A percentile compares a stretch with the other conserved stretches of the same genome.
Conservation (phyloP, 495 filamentous ascomycete species). For the Penicillium flavigenum region DNA sequence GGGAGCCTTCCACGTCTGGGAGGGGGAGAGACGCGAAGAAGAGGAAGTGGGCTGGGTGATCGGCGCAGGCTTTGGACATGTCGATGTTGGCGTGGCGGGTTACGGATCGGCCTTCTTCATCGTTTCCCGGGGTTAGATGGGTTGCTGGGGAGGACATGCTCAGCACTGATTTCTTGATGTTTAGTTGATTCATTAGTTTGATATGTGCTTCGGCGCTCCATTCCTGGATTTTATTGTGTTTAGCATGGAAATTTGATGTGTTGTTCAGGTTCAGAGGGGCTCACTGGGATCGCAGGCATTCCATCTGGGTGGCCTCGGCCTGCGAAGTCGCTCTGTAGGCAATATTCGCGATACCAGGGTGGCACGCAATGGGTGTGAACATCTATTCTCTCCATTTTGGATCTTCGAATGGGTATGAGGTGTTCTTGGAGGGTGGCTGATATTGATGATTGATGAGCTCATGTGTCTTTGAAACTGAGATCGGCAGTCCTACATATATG, state of each 20-base stretch:
- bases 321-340: constrained; percentile 29
- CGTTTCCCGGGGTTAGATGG: constrained; percentile 38
- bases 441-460: background rate
- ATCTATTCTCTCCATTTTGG: constrained; percentile 33
- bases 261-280: background rate
- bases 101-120: constrained; percentile 29
- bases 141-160: constrained; percentile 53
- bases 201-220: constrained; percentile 49
- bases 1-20: constrained; percentile 40
- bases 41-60: constrained; percentile 40
- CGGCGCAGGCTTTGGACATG: constrained; percentile 36
- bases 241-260: background rate
- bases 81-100: constrained; percentile 40
- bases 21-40: constrained; percentile 55
- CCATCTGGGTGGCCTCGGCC: constrained; percentile 44
- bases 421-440: background rate
- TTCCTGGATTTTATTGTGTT: constrained; percentile 18
- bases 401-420: background rate
- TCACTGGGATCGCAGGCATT: constrained; percentile 47
- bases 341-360: constrained; percentile 32
- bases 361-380: constrained; percentile 41
- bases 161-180: constrained; percentile 51
- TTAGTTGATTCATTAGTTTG: constrained; percentile 42
- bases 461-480: background rate
- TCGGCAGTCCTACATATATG: background rate